Evolutionary conservation across 306 rosid species (phyloP).

Genomic region (Cucumis cinereus): DNA sequence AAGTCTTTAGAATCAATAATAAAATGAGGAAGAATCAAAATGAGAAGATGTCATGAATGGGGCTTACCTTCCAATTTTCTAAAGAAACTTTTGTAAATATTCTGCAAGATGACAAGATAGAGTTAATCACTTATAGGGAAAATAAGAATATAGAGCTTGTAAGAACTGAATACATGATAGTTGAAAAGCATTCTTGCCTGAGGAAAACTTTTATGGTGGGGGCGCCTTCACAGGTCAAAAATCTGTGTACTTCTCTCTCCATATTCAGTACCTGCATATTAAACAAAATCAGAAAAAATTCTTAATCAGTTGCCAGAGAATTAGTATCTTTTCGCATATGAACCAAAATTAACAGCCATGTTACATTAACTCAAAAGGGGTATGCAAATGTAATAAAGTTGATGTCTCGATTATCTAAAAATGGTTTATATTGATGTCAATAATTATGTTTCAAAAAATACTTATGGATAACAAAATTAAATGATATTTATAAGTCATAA

Average conservation of each 20-base stretch:
- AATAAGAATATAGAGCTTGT: neutral
- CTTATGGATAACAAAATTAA: neutral
- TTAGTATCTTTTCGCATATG: neutral
- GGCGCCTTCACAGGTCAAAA: slow-evolving; percentile 17
- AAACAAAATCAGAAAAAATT: neutral
- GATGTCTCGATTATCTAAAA: neutral
- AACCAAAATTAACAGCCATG: neutral
- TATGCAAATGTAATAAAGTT: neutral
- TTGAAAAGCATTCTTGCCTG: slow-evolving; percentile 23
- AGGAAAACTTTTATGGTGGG: slow-evolving; percentile 36
- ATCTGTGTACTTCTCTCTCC: slow-evolving; percentile 23
- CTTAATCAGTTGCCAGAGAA: neutral
- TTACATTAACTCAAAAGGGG: neutral
- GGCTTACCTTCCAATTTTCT: slow-evolving; percentile 15
- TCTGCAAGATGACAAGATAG: slow-evolving; percentile 9
- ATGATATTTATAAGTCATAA: neutral
- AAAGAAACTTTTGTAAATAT: slow-evolving; percentile 12
- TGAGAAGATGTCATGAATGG: neutral
- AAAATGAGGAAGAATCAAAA: neutral
- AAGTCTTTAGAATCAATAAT: neutral
- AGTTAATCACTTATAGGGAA: neutral
- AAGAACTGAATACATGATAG: neutral
- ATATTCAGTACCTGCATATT: slow-evolving; percentile 20
- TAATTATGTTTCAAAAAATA: neutral
- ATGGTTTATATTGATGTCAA: neutral